A percentile compares a stretch with the other conserved stretches of the same genome.
Conservation (phyloP, 306 rosid species). For the Cucurbita maxima region DNA sequence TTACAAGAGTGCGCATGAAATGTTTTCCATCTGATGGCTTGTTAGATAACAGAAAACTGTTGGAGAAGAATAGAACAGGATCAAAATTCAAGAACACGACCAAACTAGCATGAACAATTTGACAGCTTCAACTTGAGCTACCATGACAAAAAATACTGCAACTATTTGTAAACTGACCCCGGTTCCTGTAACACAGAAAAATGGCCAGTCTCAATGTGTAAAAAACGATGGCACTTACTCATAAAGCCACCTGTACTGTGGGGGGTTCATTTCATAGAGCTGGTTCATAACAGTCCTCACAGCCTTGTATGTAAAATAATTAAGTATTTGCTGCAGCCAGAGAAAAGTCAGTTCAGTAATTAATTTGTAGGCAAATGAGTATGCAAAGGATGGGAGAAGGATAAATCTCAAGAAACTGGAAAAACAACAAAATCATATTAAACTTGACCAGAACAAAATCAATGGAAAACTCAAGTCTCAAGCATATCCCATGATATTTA, state of each 20-base stretch:
- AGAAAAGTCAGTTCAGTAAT: conserved; percentile 9
- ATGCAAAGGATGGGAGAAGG: not conserved
- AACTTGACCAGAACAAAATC: not conserved
- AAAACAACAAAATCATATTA: not conserved
- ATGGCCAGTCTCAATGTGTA: not conserved
- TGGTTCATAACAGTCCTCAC: conserved; percentile 92
- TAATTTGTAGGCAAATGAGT: not conserved
- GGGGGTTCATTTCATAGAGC: conserved; percentile 88
- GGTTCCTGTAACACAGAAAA: not conserved
- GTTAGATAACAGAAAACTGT: conserved; percentile 66
- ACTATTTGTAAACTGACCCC: not conserved
- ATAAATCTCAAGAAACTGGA: not conserved
- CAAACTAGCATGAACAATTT: not conserved
- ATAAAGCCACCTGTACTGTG: conserved; percentile 76
- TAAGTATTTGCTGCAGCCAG: conserved; percentile 71
- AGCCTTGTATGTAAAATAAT: conserved; percentile 88
- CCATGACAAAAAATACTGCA: not conserved
- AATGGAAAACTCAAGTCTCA: not conserved
- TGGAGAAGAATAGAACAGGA: conserved; percentile 3
- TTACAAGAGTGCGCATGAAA: conserved; percentile 61
- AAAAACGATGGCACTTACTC: conserved; percentile 42
- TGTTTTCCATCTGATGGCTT: conserved; percentile 67
- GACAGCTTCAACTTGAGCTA: not conserved
- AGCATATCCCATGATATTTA: not conserved
- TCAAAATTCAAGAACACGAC: not conserved